phyloP scores from a whole-genome alignment of 2,329 filamentous ascomycete species.

The Diplodia mutila region DNA sequence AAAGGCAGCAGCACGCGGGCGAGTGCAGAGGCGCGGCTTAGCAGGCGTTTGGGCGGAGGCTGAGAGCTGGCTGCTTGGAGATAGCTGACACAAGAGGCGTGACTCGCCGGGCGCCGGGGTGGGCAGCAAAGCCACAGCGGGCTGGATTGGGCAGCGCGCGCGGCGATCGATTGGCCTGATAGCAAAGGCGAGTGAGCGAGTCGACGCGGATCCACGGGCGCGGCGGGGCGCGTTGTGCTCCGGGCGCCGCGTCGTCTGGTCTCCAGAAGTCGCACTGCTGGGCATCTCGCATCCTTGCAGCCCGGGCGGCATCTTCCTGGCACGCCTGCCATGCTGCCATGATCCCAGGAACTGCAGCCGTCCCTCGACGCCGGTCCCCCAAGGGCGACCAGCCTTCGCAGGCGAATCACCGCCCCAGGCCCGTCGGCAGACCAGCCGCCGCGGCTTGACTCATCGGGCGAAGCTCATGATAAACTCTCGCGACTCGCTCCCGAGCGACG shows the following conservation, averaged over 20 bases:
- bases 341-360: constrained; percentile 21
- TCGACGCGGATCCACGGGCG: constrained; percentile 12
- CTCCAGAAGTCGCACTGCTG: not conserved
- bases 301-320: constrained; percentile 15
- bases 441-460: constrained; percentile 16
- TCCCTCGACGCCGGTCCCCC: not conserved
- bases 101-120: constrained; percentile 21
- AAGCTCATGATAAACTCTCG: constrained; percentile 10
- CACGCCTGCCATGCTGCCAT: not conserved
- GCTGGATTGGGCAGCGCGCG: constrained; percentile 18
- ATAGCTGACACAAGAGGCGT: constrained; percentile 22
- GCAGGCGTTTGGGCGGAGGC: constrained; percentile 6
- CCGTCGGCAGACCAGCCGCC: constrained; percentile 11
- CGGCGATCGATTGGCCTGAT: constrained; percentile 10
- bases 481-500: constrained; percentile 1
- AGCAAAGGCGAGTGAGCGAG: no score
- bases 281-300: constrained; percentile 14
- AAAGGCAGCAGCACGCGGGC: constrained; percentile 16
- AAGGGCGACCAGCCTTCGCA: no score
- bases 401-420: constrained; percentile 3
- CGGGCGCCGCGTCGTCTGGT: not conserved
- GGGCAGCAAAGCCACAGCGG: constrained; percentile 21
- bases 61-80: constrained; percentile 21
- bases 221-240: not conserved
- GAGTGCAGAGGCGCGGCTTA: not conserved